These are phyloP conservation scores for Citrullus mucosospermus DNA, from an alignment of 306 rosid species.

Conservation along the genomic window DNA sequence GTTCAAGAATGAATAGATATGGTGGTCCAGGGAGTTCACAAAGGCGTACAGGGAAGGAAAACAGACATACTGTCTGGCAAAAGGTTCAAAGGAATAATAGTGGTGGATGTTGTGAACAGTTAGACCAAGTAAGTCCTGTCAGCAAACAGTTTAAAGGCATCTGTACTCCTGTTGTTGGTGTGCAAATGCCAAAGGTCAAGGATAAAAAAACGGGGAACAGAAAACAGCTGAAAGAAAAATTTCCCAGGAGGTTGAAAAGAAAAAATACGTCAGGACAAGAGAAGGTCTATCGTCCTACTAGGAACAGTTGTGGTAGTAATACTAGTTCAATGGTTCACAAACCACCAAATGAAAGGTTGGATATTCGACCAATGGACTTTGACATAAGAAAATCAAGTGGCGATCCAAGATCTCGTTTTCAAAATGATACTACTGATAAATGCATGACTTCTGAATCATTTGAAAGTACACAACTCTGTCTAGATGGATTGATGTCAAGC, in stretches of 20 bases:
- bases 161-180: constrained; percentile 16
- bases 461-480: constrained; percentile 17
- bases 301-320: constrained; percentile 25
- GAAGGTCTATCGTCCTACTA: constrained; percentile 25
- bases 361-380: constrained; percentile 21
- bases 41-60: constrained; percentile 51
- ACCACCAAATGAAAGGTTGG: constrained; percentile 23
- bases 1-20: constrained; percentile 33
- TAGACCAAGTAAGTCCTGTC: constrained; percentile 32
- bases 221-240: constrained; percentile 31
- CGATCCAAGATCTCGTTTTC: constrained; percentile 24
- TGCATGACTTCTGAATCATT: constrained; percentile 26
- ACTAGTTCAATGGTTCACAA: constrained; percentile 19
- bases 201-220: constrained; percentile 10
- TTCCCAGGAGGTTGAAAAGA: constrained; percentile 36
- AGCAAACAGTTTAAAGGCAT: constrained; percentile 20
- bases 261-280: constrained; percentile 35
- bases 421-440: constrained; percentile 2
- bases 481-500: constrained; percentile 19
- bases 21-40: constrained; percentile 25
- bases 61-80: constrained; percentile 64
- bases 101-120: constrained; percentile 24
- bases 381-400: constrained; percentile 17
- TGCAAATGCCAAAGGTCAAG: constrained; percentile 19
- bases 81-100: constrained; percentile 53